phyloP scores from a whole-genome alignment of 2,329 filamentous ascomycete species.

The Fusarium poae region DNA sequence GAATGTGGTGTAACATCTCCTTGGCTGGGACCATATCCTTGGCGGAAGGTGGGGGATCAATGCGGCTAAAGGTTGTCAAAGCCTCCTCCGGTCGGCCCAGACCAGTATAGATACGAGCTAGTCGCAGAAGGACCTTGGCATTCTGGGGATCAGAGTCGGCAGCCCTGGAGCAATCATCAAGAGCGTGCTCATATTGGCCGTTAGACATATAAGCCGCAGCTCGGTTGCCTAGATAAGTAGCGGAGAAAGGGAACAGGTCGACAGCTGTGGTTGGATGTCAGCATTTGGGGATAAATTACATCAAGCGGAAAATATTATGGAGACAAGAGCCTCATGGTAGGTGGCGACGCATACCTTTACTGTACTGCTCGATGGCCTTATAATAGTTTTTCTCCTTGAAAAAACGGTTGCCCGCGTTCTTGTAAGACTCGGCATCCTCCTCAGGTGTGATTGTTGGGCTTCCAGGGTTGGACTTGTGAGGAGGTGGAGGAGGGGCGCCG shows the following conservation, averaged over 20 bases:
- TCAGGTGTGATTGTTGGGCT: slow-evolving; percentile 67
- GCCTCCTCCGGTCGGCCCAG: slow-evolving; percentile 90
- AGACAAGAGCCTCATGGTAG: slow-evolving; percentile 4
- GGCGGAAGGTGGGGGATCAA: slow-evolving; percentile 81
- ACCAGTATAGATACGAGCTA: slow-evolving; percentile 90
- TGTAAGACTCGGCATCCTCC: slow-evolving; percentile 91
- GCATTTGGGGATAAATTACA: slow-evolving; percentile 25
- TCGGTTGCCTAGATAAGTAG: slow-evolving; percentile 94
- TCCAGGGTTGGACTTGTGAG: slow-evolving; percentile 74
- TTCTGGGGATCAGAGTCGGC: slow-evolving; percentile 88
- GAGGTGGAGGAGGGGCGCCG: slow-evolving; percentile 74
- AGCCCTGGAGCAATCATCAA: slow-evolving; percentile 88
- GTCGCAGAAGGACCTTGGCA: slow-evolving; percentile 86
- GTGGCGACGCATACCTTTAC: slow-evolving; percentile 76
- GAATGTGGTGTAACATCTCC: slow-evolving; percentile 86
- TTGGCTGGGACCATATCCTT: slow-evolving; percentile 88
- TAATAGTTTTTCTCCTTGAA: slow-evolving; percentile 95
- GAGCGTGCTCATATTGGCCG: slow-evolving; percentile 79
- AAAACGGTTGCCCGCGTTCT: slow-evolving; percentile 92
- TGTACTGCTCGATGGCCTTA: slow-evolving; percentile 91
- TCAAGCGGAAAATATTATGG: slow-evolving; percentile 1
- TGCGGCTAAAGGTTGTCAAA: slow-evolving; percentile 82
- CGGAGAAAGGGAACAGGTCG: slow-evolving; percentile 84
- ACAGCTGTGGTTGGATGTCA: slow-evolving; percentile 72
- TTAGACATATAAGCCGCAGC: slow-evolving; percentile 95